Conservation (phyloP, 2,329 filamentous ascomycete species). For the Penicillium janthinellum region DNA sequence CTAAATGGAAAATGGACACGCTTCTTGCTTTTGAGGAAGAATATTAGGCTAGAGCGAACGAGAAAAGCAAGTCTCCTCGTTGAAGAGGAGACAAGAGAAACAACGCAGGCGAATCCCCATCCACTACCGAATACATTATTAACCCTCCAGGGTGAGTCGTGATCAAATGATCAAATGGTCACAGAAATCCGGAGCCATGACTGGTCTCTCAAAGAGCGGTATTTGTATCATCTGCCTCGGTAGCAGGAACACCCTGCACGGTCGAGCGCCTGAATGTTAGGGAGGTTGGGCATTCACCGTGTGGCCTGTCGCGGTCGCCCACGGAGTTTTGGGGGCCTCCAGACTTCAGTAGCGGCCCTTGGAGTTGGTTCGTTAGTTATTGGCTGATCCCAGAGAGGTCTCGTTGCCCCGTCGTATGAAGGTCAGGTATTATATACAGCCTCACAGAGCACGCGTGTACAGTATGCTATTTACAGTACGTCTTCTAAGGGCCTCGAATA, state of each 20-base stretch:
- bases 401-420: background rate
- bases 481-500: background rate
- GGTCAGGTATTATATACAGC: background rate
- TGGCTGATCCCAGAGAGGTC: background rate
- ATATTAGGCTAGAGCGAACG: background rate
- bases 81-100: background rate
- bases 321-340: slow-evolving; percentile 2
- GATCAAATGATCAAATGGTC: background rate
- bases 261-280: slow-evolving; percentile 6
- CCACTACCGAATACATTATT: background rate
- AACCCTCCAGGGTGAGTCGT: background rate
- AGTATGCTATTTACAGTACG: background rate
- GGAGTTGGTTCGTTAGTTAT: background rate
- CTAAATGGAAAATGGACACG: background rate
- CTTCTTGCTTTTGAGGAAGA: background rate
- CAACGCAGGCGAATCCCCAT: background rate
- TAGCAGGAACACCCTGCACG: background rate
- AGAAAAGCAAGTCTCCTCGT: background rate
- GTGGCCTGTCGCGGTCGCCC: slow-evolving; percentile 14
- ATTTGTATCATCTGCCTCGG: background rate
- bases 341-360: background rate
- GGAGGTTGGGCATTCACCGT: slow-evolving; percentile 17
- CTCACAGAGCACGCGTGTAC: background rate
- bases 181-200: background rate
- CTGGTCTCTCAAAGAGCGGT: background rate